These are phyloP conservation scores for Thielaviopsis punctulata DNA, from an alignment of 2,329 filamentous ascomycete species.

Conservation along the genomic window DNA sequence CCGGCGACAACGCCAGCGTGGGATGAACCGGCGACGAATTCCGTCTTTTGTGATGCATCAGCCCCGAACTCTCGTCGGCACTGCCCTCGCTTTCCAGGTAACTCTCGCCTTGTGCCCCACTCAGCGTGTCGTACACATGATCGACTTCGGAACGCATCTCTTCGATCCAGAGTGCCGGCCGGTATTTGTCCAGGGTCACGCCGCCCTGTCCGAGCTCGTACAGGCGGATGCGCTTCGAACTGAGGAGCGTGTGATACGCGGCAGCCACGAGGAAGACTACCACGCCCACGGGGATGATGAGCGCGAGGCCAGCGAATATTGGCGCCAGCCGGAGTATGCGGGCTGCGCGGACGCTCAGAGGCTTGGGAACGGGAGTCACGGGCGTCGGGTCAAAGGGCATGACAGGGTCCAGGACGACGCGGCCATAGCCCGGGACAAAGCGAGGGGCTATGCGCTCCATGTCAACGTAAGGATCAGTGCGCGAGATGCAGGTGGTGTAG, in stretches of 20 bases:
- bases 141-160: conserved; percentile 63
- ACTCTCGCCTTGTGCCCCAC: conserved; percentile 49
- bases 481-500: conserved; percentile 66
- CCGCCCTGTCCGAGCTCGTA: conserved; percentile 58
- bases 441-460: conserved; percentile 34
- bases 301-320: conserved; percentile 42
- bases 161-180: conserved; percentile 58
- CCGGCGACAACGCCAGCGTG: conserved; percentile 58
- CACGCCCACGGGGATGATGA: conserved; percentile 60
- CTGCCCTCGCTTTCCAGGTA: conserved; percentile 43
- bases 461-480: conserved; percentile 57
- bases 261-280: conserved; percentile 60
- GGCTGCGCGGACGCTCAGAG: conserved; percentile 20
- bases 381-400: conserved; percentile 33
- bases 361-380: conserved; percentile 16
- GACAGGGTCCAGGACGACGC: conserved; percentile 55
- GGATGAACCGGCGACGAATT: conserved; percentile 31
- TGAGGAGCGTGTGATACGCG: conserved; percentile 58
- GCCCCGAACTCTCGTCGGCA: conserved; percentile 18
- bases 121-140: conserved; percentile 57
- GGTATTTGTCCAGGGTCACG: conserved; percentile 51
- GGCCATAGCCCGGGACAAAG: conserved; percentile 55
- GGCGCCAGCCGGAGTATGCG: conserved; percentile 30
- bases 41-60: conserved; percentile 24
- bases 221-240: conserved; percentile 53